Percentiles rank a stretch among this genome's conserved stretches.
These are phyloP conservation scores for Aspergillus panamensis DNA, from an alignment of 495 filamentous ascomycete species.

Conservation along the genomic window DNA sequence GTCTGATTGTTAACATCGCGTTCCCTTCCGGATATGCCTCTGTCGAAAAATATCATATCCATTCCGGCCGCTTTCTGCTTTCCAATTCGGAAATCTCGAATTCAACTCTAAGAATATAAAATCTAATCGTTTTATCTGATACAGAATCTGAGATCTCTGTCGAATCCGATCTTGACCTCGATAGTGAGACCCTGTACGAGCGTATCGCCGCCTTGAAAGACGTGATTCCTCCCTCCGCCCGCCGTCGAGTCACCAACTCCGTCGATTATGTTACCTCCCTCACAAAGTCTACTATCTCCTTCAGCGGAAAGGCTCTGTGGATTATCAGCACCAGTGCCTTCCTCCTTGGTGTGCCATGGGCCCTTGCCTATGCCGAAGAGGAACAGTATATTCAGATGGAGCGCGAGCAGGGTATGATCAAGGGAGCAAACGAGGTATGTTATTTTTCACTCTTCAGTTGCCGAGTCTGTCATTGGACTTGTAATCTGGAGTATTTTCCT, in stretches of 20 bases:
- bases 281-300: slow-evolving; percentile 58
- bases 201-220: slow-evolving; percentile 84
- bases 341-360: slow-evolving; percentile 87
- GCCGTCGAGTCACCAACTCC: slow-evolving; percentile 61
- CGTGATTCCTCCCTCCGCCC: slow-evolving; percentile 81
- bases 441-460: not conserved
- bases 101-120: not conserved
- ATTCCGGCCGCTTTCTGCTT: not conserved
- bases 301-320: slow-evolving; percentile 82
- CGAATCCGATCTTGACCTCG: slow-evolving; percentile 41
- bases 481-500: not conserved
- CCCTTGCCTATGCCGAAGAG: slow-evolving; percentile 89
- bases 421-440: slow-evolving; percentile 68
- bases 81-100: not conserved
- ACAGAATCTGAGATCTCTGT: slow-evolving; percentile 54
- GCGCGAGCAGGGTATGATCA: slow-evolving; percentile 93
- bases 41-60: not conserved
- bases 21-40: not conserved
- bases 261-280: slow-evolving; percentile 54
- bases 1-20: not conserved
- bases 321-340: slow-evolving; percentile 81
- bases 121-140: slow-evolving; percentile 23
- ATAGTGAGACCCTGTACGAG: slow-evolving; percentile 66
- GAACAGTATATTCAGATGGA: slow-evolving; percentile 95
- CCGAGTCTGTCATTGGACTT: not conserved